Evolutionary conservation across 2,329 filamentous ascomycete species (phyloP).

Genomic region (Aaosphaeria arxii): DNA sequence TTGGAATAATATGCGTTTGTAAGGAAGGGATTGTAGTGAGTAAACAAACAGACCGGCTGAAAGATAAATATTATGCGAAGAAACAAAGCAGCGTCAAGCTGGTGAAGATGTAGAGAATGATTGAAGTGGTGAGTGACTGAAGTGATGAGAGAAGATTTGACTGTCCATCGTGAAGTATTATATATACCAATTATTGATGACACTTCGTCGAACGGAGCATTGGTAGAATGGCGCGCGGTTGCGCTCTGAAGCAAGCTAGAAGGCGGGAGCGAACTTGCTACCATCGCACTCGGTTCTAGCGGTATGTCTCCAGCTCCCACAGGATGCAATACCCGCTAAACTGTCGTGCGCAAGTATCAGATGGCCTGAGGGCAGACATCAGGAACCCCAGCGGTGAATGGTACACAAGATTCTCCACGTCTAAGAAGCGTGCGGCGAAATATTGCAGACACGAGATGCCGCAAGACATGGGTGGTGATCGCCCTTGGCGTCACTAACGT

Average conservation of each 20-base stretch:
- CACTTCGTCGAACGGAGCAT: background rate
- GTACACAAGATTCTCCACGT: background rate
- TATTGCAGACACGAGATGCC: background rate
- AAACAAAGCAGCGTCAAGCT: constrained; percentile 29
- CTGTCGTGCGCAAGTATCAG: too few relatives aligned
- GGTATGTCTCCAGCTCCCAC: too few relatives aligned
- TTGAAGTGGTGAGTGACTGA: constrained; percentile 2
- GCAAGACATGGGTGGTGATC: background rate
- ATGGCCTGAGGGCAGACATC: too few relatives aligned
- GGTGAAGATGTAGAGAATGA: constrained; percentile 8
- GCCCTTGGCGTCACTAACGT: constrained; percentile 5
- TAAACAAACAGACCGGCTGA: constrained; percentile 25
- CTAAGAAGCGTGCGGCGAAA: constrained; percentile 2
- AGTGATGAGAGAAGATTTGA: constrained; percentile 2
- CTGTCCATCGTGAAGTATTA: background rate
- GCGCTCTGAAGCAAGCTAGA: too few relatives aligned
- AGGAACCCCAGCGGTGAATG: too few relatives aligned
- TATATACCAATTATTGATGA: background rate
- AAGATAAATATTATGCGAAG: constrained; percentile 6
- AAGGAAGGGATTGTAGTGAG: constrained; percentile 4
- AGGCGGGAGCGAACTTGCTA: too few relatives aligned
- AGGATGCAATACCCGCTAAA: too few relatives aligned
- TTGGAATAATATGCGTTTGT: background rate
- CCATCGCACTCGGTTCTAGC: too few relatives aligned
- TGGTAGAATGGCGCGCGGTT: too few relatives aligned